A percentile compares a stretch with the other conserved stretches of the same genome.
These are phyloP conservation scores for Quercus berberidifolia DNA, from an alignment of 306 rosid genomes.

Conservation along the genomic window DNA sequence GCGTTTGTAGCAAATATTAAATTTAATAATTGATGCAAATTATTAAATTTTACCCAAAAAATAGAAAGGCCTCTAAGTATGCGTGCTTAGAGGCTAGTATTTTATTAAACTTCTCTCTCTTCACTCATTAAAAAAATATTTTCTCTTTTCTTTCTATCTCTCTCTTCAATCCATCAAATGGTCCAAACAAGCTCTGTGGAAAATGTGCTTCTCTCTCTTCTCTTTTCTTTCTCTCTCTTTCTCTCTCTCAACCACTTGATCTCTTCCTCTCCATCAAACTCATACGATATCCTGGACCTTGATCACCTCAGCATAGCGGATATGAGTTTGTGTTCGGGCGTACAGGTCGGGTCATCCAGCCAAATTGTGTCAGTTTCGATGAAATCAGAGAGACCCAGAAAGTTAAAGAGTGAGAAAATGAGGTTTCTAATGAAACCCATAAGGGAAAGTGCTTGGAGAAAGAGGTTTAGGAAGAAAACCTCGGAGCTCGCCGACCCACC, in stretches of 20 bases:
- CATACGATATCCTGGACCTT: conserved; percentile 44
- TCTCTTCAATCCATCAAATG: conserved; percentile 69
- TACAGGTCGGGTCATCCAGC: conserved; percentile 29
- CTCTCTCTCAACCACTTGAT: conserved; percentile 52
- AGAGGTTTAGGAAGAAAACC: conserved; percentile 50
- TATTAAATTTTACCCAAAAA: no score
- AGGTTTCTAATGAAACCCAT: conserved; percentile 55
- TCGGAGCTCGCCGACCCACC: conserved; percentile 31
- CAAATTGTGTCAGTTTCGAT: conserved; percentile 46
- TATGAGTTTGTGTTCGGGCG: conserved; percentile 32
- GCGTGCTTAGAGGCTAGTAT: no score
- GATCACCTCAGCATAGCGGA: conserved; percentile 49
- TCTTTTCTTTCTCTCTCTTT: no score
- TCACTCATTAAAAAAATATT: no score
- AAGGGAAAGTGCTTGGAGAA: conserved; percentile 55
- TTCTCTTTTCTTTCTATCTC: no score
- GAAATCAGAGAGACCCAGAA: conserved; percentile 66
- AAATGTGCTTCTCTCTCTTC: conserved; percentile 59
- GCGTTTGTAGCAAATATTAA: no score
- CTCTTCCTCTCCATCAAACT: conserved; percentile 59
- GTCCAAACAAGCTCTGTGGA: conserved; percentile 76
- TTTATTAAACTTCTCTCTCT: no score
- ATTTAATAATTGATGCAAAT: no score
- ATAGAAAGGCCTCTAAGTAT: no score
- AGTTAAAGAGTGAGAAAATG: conserved; percentile 47